Conservation (phyloP, 2,329 filamentous ascomycete genomes). For the Plenodomus tracheiphilus region DNA sequence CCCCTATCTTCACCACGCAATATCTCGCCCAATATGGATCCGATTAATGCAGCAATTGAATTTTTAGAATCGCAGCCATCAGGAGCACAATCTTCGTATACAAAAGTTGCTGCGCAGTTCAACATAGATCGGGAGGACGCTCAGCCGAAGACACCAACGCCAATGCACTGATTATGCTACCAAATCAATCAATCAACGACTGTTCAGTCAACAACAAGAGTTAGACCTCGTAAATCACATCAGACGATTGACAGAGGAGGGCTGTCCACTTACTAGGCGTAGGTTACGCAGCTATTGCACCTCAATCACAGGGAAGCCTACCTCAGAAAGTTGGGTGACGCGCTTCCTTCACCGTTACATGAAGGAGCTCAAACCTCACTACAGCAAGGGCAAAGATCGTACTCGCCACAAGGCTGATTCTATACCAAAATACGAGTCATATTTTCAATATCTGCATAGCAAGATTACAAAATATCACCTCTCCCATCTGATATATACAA, state of each 20-base stretch:
- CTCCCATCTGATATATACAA: background rate
- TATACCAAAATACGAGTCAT: background rate
- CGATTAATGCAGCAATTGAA: background rate
- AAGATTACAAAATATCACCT: conserved; percentile 1
- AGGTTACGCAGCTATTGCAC: conserved; percentile 3
- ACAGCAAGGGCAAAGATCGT: conserved; percentile 1
- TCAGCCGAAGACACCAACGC: background rate
- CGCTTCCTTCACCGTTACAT: conserved; percentile 2
- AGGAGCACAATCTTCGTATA: background rate
- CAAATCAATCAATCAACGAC: background rate
- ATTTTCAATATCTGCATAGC: conserved; percentile 1
- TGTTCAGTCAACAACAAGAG: conserved; percentile 3
- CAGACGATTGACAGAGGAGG: background rate
- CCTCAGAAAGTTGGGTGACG: background rate
- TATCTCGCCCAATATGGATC: background rate
- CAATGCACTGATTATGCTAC: background rate
- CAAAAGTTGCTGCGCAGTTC: background rate
- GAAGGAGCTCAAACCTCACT: conserved; percentile 3
- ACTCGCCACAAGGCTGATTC: conserved; percentile 5
- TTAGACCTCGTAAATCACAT: conserved; percentile 2
- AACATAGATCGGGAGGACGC: background rate
- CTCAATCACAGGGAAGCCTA: background rate
- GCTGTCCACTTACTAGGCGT: conserved; percentile 2
- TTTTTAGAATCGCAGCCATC: background rate
- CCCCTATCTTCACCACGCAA: background rate